Evolutionary conservation across 2,329 filamentous ascomycete genomes (phyloP).

Genomic region (Pyrenophora teres): DNA sequence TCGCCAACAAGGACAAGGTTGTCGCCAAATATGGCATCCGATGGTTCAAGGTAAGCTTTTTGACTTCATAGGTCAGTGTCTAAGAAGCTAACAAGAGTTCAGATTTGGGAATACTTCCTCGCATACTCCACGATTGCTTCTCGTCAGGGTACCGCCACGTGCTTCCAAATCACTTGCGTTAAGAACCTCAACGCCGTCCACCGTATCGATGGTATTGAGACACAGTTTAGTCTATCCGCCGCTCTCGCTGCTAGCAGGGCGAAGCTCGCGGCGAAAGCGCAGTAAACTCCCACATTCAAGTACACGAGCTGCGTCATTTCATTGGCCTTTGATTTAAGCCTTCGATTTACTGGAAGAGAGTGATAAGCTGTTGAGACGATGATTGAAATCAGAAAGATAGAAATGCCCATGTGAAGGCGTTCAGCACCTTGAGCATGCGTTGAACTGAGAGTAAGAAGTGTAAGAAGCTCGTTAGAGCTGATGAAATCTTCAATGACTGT

Average conservation of each 20-base stretch:
- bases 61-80: background rate
- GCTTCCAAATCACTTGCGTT: conserved; percentile 83
- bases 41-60: conserved; percentile 83
- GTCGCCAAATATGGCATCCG: conserved; percentile 91
- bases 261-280: conserved; percentile 25
- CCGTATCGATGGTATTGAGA: conserved; percentile 73
- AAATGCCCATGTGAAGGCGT: no score
- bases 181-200: conserved; percentile 91
- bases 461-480: no score
- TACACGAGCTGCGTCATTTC: no score
- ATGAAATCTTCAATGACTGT: no score
- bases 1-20: conserved; percentile 90
- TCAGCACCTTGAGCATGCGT: no score
- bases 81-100: conserved; percentile 14
- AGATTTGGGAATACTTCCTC: conserved; percentile 93
- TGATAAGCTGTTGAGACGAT: no score
- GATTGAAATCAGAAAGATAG: no score
- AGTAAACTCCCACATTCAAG: conserved; percentile 2
- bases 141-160: conserved; percentile 81
- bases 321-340: no score
- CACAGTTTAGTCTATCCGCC: conserved; percentile 70
- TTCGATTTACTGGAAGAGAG: no score
- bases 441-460: no score
- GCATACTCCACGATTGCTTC: conserved; percentile 83
- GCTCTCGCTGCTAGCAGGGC: conserved; percentile 61